phyloP scores from a whole-genome alignment of 257 asterid species.

The Ballota nigra region DNA sequence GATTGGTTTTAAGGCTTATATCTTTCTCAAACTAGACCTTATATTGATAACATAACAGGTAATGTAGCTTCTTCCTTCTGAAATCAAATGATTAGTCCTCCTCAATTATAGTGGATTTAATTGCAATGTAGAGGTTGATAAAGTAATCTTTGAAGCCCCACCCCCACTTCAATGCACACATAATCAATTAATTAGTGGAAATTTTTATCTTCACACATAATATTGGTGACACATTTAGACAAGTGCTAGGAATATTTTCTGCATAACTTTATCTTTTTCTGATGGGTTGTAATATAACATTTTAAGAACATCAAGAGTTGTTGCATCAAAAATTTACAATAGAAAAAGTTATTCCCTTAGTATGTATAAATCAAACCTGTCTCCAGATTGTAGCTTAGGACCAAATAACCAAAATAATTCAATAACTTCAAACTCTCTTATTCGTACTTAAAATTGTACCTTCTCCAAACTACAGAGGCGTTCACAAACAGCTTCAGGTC shows the following conservation, averaged over 20 bases:
- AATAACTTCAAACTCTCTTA: conserved; percentile 5
- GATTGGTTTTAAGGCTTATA: no score
- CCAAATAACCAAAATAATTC: background rate
- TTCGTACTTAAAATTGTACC: conserved; percentile 41
- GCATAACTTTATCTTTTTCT: background rate
- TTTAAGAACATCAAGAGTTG: background rate
- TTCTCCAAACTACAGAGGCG: conserved; percentile 75
- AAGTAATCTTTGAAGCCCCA: background rate
- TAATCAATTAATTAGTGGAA: background rate
- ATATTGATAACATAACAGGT: no score
- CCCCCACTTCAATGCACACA: background rate
- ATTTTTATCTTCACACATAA: no score
- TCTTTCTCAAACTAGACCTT: no score
- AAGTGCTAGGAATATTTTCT: background rate
- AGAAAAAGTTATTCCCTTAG: background rate
- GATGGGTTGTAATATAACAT: background rate
- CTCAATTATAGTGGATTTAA: background rate
- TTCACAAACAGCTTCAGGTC: conserved; percentile 94
- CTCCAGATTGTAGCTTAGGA: conserved; percentile 2
- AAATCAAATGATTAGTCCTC: no score
- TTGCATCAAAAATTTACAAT: background rate
- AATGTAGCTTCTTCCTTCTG: no score
- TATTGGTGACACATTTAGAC: no score
- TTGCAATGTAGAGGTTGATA: no score
- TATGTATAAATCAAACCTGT: background rate